Percentiles rank a stretch among this genome's conserved stretches.
phyloP scores from a whole-genome alignment of 140 eudicot genomes.

The Erigeron philadelphicus region DNA sequence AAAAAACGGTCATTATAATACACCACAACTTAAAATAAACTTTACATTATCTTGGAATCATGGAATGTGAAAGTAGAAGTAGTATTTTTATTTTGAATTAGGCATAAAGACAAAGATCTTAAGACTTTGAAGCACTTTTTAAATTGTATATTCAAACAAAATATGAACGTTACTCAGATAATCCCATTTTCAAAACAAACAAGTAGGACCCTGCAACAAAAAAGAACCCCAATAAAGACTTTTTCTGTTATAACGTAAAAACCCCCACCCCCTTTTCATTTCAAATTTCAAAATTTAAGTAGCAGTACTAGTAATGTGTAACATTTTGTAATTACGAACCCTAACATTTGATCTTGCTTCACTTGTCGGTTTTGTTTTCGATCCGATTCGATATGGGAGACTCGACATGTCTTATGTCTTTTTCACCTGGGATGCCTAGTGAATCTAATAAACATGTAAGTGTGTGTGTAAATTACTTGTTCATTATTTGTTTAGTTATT shows the following conservation, averaged over 20 bases:
- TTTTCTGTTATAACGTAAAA: constrained; percentile 25
- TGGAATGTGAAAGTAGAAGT: constrained; percentile 1
- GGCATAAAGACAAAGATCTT: constrained; percentile 15
- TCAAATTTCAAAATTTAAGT: constrained; percentile 26
- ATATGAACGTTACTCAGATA: constrained; percentile 36
- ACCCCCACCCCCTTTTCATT: constrained; percentile 24
- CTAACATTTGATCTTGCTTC: constrained; percentile 9
- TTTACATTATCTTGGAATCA: too few species aligned
- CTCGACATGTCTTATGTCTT: constrained; percentile 55
- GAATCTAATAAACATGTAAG: constrained; percentile 41
- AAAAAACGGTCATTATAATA: too few species aligned
- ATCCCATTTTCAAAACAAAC: constrained; percentile 27
- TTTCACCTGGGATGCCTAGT: background rate
- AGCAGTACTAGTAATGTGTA: background rate
- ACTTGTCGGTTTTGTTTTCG: background rate
- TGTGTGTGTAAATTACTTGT: background rate
- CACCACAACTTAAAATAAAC: too few species aligned
- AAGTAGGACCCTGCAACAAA: constrained; percentile 32
- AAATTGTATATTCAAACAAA: background rate
- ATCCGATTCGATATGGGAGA: constrained; percentile 54
- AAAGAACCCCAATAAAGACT: constrained; percentile 17
- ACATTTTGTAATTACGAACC: constrained; percentile 12
- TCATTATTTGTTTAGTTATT: background rate
- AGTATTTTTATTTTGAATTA: constrained; percentile 8
- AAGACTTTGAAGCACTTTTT: constrained; percentile 25